Base-by-base conservation (phyloP, 495 filamentous ascomycete species). In the Hypoxylon cercidicola region DNA sequence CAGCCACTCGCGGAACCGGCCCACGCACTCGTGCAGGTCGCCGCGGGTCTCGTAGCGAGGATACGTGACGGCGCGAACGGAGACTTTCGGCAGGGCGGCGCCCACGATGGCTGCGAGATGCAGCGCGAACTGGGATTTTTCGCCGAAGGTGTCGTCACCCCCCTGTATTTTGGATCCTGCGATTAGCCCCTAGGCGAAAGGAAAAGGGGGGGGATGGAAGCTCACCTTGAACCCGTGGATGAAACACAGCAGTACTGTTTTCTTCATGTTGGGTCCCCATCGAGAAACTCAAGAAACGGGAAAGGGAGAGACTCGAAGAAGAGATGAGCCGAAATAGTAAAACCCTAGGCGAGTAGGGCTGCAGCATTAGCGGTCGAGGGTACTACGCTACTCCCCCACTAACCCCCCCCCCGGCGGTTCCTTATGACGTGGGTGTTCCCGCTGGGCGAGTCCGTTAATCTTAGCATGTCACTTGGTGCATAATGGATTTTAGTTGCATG, bases 221-320 rank as follows among this genome's bases (percentile, higher is more conserved):
- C 77, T 48, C 76, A 94, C 93, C 87, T 98, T 97, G 85, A 99
- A 99, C 51, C 95, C 95, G 75, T 99, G 95, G 49, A 98, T 93
- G 77, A 97, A 98, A 72, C 90, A 92, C 50, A 99, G 78, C 10
- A 99, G 78, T 28, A 99, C 79, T 64, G 91, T 97, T 76, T 93
- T 97, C 79, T 89, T 92, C 90, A 92, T 96, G 53, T 74, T 86
- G 76, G 47, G 57, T 59, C 59, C 71, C 61, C 64, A 69, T 67
- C 58, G 61, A 68, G 55, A 65, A 44, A 39, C 19, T 21, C 6
- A 44, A 16, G 19, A 34, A 15, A 19, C 23, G 45, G 32, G 37
- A 48, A 43, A 63, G 32, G 61, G 35, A 50, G 32, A 23, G 28
- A 30, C 12, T 20, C 10, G 32, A 41, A n/a, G 32, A 53, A 30